Evolutionary conservation across 805 yeast species (phyloP).

Genomic region (Wickerhamomyces chaumierensis): DNA sequence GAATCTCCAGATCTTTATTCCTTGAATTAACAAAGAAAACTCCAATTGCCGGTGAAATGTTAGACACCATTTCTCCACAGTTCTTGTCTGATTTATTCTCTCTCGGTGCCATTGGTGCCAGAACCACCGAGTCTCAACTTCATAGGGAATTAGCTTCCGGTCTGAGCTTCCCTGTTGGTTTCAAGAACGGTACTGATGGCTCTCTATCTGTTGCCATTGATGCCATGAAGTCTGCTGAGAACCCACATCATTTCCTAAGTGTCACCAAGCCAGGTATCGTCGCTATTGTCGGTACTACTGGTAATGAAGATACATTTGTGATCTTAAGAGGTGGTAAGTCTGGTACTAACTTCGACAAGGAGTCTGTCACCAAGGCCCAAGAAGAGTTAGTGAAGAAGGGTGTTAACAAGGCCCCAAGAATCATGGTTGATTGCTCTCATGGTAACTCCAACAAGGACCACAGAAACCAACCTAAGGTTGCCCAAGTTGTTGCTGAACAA

Average conservation of each 20-base stretch:
- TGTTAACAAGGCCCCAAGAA: slow-evolving; percentile 14
- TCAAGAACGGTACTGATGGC: slow-evolving; percentile 98
- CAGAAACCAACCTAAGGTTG: slow-evolving; percentile 93
- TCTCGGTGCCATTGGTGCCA: slow-evolving; percentile 97
- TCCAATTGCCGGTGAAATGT: slow-evolving; percentile 96
- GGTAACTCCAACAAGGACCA: slow-evolving; percentile 93
- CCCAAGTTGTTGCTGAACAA: slow-evolving; percentile 71
- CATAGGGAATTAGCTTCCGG: slow-evolving; percentile 98
- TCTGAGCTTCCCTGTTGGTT: slow-evolving; percentile 95
- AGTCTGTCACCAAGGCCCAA: slow-evolving; percentile 67
- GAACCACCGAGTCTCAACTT: slow-evolving; percentile 96
- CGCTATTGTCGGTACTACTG: slow-evolving; percentile 92
- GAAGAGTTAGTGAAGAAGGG: slow-evolving; percentile 38
- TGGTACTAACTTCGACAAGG: slow-evolving; percentile 86
- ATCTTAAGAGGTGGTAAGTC: slow-evolving; percentile 93
- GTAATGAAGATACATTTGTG: slow-evolving; percentile 89
- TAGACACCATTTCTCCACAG: slow-evolving; percentile 96
- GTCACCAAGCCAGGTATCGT: slow-evolving; percentile 96
- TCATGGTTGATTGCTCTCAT: slow-evolving; percentile 97
- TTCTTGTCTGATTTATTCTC: slow-evolving; percentile 82
- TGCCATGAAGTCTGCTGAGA: slow-evolving; percentile 86
- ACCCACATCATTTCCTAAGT: slow-evolving; percentile 91
- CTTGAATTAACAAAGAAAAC: slow-evolving; percentile 64
- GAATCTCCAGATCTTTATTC: slow-evolving; percentile 77
- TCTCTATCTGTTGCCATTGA: slow-evolving; percentile 85